These are phyloP conservation scores for Venturia asperata DNA, from an alignment of 2,329 filamentous ascomycete species.

Conservation along the genomic window DNA sequence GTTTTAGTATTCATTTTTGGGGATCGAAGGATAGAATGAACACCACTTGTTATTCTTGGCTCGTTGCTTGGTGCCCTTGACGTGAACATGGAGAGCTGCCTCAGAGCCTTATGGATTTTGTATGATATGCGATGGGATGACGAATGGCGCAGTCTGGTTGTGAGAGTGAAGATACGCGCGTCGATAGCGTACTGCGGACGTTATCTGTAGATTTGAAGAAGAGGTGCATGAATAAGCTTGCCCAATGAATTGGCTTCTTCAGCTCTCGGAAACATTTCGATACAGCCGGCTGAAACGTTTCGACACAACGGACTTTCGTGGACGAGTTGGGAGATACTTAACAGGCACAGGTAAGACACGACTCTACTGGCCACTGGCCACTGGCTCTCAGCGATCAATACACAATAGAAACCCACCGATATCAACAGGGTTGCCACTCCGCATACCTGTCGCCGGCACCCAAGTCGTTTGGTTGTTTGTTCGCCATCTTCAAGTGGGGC, in stretches of 20 bases:
- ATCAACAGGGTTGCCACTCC: conserved; percentile 1
- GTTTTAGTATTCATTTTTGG: too few relatives aligned
- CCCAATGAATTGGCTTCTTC: background rate
- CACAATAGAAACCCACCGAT: background rate
- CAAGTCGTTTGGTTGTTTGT: background rate
- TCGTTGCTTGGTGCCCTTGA: too few relatives aligned
- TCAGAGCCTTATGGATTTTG: too few relatives aligned
- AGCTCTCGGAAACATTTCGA: background rate
- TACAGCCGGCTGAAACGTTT: background rate
- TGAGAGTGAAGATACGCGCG: background rate
- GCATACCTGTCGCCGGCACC: too few relatives aligned
- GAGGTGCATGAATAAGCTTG: background rate
- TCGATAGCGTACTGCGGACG: background rate
- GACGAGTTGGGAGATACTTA: background rate
- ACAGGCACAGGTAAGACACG: background rate
- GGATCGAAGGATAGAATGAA: too few relatives aligned
- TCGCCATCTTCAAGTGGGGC: background rate
- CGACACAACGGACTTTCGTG: background rate
- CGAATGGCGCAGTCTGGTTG: background rate
- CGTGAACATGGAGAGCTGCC: background rate
- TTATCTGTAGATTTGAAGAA: background rate
- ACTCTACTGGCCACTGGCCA: background rate
- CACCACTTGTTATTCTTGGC: too few relatives aligned
- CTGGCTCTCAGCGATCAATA: background rate
- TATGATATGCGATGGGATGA: too few relatives aligned